Evolutionary conservation across 371 early-diverging fungal genomes (phyloP), one percentile per base, ranked within the genome.

Genomic region (Mortierella sp.): DNA sequence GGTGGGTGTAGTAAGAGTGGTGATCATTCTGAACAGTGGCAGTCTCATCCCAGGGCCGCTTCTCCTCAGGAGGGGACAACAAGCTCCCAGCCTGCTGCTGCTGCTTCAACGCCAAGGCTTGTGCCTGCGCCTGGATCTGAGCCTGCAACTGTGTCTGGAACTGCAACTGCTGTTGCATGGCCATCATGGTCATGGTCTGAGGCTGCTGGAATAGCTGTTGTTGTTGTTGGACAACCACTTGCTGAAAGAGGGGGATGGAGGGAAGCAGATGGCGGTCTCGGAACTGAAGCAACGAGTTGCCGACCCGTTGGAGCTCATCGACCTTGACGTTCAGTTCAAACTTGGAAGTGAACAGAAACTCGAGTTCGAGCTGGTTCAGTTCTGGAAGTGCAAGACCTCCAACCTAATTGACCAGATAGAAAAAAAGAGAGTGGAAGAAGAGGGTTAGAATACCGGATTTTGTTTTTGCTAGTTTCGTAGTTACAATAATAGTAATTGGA

Each of bases 351-450:
- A 95, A 95, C 63, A 97, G 89, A 76, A 98, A 94, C 89, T 98
- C 97, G 71, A 97, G 83, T 80, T 98, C 98, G 51, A 98, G 89
- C 76, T 95, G 90, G 88, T 98, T 98, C 78, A 98, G 83, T 85
- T 98, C 98, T n/a, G 82, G 87, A 27, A 96, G 83, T 18, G 95
- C 91, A 7, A 98, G 88, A 1, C 98, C 98, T 11, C 98, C 98
- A n/a, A 97, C 97, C 92, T 93, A 79, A 6, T 38, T 60, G 24
- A 70, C 18, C 1, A 35, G 44, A 21, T 32, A 63, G 29, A 1
- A 70, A 16, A 10, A 63, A 48, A n/a, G 27, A 77, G n/a, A 12
- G 32, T 16, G 10, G 21, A 6, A 21, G 41, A 58, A 32, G 41
- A 63, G n/a, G 27, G 74, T 74, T 70, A 79, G 77, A 43, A 43